These are phyloP conservation scores for Aspergillus diversus DNA, from an alignment of 495 filamentous ascomycete species.

Conservation along the genomic window DNA sequence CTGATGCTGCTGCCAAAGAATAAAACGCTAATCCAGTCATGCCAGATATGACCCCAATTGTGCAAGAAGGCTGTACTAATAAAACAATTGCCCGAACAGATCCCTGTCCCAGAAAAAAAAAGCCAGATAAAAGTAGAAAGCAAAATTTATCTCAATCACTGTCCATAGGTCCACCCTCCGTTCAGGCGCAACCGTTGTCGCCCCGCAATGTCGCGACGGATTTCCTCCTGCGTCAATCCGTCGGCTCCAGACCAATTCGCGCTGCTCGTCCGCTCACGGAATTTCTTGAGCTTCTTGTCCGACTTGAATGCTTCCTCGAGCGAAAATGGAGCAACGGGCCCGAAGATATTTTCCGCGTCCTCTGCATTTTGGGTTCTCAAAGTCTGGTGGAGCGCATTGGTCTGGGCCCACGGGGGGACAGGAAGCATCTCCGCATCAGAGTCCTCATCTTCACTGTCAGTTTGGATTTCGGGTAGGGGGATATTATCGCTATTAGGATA, in stretches of 20 bases:
- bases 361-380: slow-evolving; percentile 77
- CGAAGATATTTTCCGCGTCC: slow-evolving; percentile 88
- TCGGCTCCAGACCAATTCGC: slow-evolving; percentile 91
- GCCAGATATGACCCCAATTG: slow-evolving; percentile 8
- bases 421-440: slow-evolving; percentile 62
- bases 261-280: slow-evolving; percentile 84
- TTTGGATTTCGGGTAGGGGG: slow-evolving; percentile 84
- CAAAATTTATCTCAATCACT: not conserved
- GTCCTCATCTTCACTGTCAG: slow-evolving; percentile 83
- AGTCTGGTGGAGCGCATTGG: slow-evolving; percentile 71
- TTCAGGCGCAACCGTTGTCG: slow-evolving; percentile 79
- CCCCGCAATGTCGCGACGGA: slow-evolving; percentile 76
- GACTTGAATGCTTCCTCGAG: slow-evolving; percentile 95
- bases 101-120: not conserved
- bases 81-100: not conserved
- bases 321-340: slow-evolving; percentile 78
- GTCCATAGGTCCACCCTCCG: slow-evolving; percentile 77
- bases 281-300: slow-evolving; percentile 79
- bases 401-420: slow-evolving; percentile 81
- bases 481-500: slow-evolving; percentile 82
- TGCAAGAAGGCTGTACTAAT: not conserved
- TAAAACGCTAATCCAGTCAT: not conserved
- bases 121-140: not conserved
- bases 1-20: not conserved
- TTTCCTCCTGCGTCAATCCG: slow-evolving; percentile 85